Evolutionary conservation across 2,329 filamentous ascomycete species (phyloP), one percentile per base, ranked within the genome.

Genomic region (Ambrosiella beaveri): DNA sequence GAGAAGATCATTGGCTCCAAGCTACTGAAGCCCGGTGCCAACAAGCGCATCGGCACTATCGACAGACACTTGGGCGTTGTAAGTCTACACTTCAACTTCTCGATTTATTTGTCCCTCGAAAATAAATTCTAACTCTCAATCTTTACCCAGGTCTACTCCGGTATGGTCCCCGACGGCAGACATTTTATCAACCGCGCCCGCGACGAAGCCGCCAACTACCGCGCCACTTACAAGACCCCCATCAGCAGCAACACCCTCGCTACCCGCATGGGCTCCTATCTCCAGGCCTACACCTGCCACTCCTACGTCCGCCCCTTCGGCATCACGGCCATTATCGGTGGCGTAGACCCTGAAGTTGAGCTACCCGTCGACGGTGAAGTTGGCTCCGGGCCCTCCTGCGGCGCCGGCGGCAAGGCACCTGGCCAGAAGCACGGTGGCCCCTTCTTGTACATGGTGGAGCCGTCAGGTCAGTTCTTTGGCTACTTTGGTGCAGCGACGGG

Each of bases 401-500:
- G 91, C 60, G 82, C 88, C 27, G 91, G 91, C 63, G 91, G 91
- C 67, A 95, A 93, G 74, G 78, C 83, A 49, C 72, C 69, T 36
- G 81, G 81, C 66, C 83, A 82, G 66, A 85, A 81, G 70, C 82
- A 89, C 69, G 93, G 93, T 65, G 93, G 91, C 1, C 93, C 93
- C 19, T 90, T 84, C 62, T 80, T 98, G 62, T 98, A 96, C 79
- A 98, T 98, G 93, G 91, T 98, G 65, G 93, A 98, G 76, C 93
- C 93, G 47, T 95, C 89, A 67, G 93, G 93, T 58, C 74, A 91
- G 64, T 97, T 95, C 77, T 98, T 93, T 93, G 93, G 93, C 61
- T 98, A 98, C 78, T 96, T 96, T 71, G 93, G 93, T 65, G 93
- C 93, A 44, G 93, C 93, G 54, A 96, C 93, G 12, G 93, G 93